Conservation (phyloP, 208 protist genomes). For the Leishmania braziliensis region DNA sequence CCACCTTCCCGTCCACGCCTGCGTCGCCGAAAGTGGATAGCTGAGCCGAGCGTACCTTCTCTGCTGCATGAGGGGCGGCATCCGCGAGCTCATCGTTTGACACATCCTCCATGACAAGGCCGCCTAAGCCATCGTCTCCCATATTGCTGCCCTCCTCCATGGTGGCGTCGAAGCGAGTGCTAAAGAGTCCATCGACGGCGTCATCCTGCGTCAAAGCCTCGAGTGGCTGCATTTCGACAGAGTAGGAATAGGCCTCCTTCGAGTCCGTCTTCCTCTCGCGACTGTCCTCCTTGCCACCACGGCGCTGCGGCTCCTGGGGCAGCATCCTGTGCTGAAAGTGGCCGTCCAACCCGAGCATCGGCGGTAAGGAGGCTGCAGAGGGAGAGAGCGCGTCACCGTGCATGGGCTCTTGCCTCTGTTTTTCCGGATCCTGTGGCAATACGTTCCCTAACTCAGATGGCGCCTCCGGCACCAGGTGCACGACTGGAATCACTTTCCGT, state of each 20-base stretch:
- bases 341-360: not conserved
- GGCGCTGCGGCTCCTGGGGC: not conserved
- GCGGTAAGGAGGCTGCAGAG: not conserved
- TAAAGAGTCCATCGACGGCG: not conserved
- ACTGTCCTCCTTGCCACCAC: not conserved
- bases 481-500: conserved; percentile 29
- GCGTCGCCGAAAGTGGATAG: not conserved
- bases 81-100: conserved; percentile 7
- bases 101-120: conserved; percentile 23
- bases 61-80: not conserved
- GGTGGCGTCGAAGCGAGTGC: not conserved
- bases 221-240: not conserved
- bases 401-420: not conserved
- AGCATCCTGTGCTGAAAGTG: not conserved
- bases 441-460: conserved; percentile 1
- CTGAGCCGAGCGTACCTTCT: not conserved
- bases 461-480: conserved; percentile 19
- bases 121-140: not conserved
- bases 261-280: not conserved
- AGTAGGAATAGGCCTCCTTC: not conserved
- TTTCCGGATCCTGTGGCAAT: not conserved
- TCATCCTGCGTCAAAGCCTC: not conserved
- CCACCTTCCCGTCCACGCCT: not conserved
- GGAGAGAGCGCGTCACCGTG: not conserved
- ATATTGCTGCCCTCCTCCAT: not conserved